Percentiles rank a stretch among this genome's conserved stretches.
Conservation (phyloP, 176 grass and related monocot genomes). For the Carex kokanica region DNA sequence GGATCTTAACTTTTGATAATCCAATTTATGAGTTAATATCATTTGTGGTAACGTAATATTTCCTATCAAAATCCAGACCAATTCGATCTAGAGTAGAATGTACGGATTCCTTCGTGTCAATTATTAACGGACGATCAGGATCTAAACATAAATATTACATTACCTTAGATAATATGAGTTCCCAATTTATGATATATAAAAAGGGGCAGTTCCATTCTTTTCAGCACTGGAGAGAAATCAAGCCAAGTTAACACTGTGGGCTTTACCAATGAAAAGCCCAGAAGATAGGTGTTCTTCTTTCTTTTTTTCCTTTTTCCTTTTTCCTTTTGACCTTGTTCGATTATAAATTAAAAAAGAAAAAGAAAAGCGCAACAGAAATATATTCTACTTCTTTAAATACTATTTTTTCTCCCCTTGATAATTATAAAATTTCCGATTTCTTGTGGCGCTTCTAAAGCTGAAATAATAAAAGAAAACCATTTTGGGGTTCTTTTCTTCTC, state of each 20-base stretch:
- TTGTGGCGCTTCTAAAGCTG: not conserved
- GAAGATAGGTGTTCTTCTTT: not conserved
- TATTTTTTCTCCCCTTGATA: not conserved
- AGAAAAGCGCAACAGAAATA: not conserved
- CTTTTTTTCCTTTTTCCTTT: not conserved
- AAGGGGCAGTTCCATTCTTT: not conserved
- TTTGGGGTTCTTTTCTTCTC: not conserved
- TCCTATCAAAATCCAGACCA: too few species aligned
- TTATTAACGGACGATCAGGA: too few species aligned
- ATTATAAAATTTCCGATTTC: slow-evolving; percentile 6
- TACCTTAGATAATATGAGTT: too few species aligned
- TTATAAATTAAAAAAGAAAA: not conserved
- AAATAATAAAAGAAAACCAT: not conserved
- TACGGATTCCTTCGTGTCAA: too few species aligned
- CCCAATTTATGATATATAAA: not conserved
- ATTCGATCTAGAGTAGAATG: too few species aligned
- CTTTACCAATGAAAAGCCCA: slow-evolving; percentile 16
- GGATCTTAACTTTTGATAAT: too few species aligned
- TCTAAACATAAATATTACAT: too few species aligned
- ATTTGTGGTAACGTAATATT: too few species aligned
- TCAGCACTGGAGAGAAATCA: not conserved
- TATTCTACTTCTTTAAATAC: not conserved
- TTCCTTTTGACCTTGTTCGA: not conserved
- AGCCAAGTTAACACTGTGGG: not conserved
- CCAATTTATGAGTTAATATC: too few species aligned